Percentiles rank a stretch among this genome's conserved stretches.
Evolutionary conservation across 2,329 filamentous ascomycete genomes (phyloP).

Genomic region (Aspergillus fischeri): DNA sequence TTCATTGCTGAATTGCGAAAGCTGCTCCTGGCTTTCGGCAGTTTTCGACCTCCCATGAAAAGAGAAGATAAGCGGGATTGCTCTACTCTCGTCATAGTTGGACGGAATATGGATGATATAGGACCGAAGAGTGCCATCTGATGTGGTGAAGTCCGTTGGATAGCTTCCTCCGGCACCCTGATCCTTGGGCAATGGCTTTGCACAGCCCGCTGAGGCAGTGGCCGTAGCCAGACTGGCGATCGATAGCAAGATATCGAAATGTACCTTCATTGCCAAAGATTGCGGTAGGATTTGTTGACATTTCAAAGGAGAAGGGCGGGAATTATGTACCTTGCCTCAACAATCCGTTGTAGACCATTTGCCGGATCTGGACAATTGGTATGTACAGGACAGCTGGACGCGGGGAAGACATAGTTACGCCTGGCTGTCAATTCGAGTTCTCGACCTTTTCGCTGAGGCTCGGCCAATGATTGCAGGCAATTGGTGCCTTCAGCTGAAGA

Average conservation of each 20-base stretch:
- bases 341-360: too few relatives aligned
- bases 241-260: conserved; percentile 3
- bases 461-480: too few relatives aligned
- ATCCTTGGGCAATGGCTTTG: conserved; percentile 10
- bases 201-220: conserved; percentile 15
- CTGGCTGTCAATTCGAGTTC: too few relatives aligned
- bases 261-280: not conserved
- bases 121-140: conserved; percentile 16
- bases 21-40: conserved; percentile 35
- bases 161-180: conserved; percentile 3
- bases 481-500: too few relatives aligned
- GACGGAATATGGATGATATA: conserved; percentile 24
- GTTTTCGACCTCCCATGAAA: conserved; percentile 44
- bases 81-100: conserved; percentile 33
- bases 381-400: too few relatives aligned
- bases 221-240: conserved; percentile 7
- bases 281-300: not conserved
- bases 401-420: too few relatives aligned
- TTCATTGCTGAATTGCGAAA: conserved; percentile 46
- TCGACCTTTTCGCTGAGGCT: too few relatives aligned
- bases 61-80: conserved; percentile 45
- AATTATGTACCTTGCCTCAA: too few relatives aligned
- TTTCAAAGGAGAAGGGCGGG: too few relatives aligned
- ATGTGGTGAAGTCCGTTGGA: conserved; percentile 10
- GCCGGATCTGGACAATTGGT: too few relatives aligned